Conservation (phyloP, 148 eudicot genomes). For the Vaccinium myrtillus region DNA sequence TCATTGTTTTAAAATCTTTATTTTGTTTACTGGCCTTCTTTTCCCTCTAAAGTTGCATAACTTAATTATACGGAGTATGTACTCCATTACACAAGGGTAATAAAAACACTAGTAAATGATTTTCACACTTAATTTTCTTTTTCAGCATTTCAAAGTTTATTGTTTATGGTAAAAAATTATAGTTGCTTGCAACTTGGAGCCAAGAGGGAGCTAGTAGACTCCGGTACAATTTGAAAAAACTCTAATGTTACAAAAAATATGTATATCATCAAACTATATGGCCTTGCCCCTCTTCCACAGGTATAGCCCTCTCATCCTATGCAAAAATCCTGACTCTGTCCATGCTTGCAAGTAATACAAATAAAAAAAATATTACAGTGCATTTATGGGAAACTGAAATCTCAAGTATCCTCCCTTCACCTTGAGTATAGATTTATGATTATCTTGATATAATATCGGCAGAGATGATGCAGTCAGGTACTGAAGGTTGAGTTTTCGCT, state of each 20-base stretch:
- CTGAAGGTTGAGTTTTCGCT: neutral
- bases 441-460: neutral
- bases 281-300: too few species aligned
- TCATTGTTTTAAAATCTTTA: too few species aligned
- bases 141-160: neutral
- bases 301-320: too few species aligned
- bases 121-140: neutral
- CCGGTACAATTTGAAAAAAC: too few species aligned
- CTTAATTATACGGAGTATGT: too few species aligned
- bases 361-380: too few species aligned
- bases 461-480: neutral
- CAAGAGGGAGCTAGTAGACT: too few species aligned
- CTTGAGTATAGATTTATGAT: neutral
- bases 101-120: neutral
- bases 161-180: neutral
- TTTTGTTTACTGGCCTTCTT: neutral
- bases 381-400: neutral
- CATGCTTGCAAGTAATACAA: too few species aligned
- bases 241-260: too few species aligned
- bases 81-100: neutral
- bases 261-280: too few species aligned
- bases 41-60: neutral
- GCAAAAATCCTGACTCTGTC: too few species aligned
- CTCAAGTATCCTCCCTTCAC: neutral
- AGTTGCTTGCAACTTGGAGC: too few species aligned